These are phyloP conservation scores for Ganoderma lingzhi DNA, from an alignment of 1,284 basidiomycete genomes.

Conservation along the genomic window DNA sequence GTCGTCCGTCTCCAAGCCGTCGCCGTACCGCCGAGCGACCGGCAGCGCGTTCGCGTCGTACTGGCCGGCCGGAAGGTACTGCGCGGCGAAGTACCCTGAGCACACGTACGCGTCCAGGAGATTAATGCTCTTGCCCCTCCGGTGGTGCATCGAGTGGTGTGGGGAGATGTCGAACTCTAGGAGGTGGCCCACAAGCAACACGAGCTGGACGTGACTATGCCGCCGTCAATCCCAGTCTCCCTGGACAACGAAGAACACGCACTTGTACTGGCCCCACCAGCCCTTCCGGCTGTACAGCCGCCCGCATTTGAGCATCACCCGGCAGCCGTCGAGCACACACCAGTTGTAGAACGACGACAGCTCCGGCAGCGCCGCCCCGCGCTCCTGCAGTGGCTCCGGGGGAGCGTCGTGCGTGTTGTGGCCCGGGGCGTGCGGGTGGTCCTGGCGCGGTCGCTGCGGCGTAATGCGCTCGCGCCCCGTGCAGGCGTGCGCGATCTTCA, in stretches of 20 bases:
- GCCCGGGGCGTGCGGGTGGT: slow-evolving; percentile 40
- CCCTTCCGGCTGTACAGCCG: slow-evolving; percentile 75
- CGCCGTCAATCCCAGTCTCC: not conserved
- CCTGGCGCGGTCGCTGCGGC: slow-evolving; percentile 52
- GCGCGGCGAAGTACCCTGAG: slow-evolving; percentile 80
- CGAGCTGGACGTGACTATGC: slow-evolving; percentile 69
- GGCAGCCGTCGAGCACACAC: slow-evolving; percentile 82
- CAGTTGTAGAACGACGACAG: slow-evolving; percentile 78
- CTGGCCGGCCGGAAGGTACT: slow-evolving; percentile 66
- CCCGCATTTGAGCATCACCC: slow-evolving; percentile 75
- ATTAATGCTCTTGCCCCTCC: slow-evolving; percentile 58
- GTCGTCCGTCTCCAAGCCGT: slow-evolving; percentile 83
- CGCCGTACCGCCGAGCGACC: slow-evolving; percentile 75
- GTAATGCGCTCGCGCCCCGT: slow-evolving; percentile 63
- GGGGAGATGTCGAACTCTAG: slow-evolving; percentile 67
- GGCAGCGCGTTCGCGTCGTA: slow-evolving; percentile 60
- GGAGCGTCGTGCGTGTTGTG: slow-evolving; percentile 43
- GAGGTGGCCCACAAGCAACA: slow-evolving; percentile 71
- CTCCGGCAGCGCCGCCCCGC: slow-evolving; percentile 60
- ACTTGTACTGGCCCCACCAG: slow-evolving; percentile 76
- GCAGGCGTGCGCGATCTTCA: slow-evolving; percentile 71
- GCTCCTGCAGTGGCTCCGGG: slow-evolving; percentile 58
- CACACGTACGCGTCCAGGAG: slow-evolving; percentile 80
- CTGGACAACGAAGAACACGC: slow-evolving; percentile 36
- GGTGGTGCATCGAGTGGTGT: slow-evolving; percentile 57